phyloP scores from a whole-genome alignment of 139 green algal species.

The Edaphochlamys debaryana region DNA sequence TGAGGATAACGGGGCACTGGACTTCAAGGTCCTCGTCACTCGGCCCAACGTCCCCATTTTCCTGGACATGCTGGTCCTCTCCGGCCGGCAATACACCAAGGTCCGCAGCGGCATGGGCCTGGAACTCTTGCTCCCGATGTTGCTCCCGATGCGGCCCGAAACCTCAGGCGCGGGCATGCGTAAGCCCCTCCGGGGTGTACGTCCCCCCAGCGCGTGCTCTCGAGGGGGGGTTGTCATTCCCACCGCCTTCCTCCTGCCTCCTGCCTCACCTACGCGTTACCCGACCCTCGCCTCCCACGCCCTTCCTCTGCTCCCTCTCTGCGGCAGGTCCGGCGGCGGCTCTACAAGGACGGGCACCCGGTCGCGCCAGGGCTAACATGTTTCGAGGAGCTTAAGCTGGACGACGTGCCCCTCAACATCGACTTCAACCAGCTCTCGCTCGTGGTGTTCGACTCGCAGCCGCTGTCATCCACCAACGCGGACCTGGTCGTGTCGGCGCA shows the following conservation, averaged over 20 bases:
- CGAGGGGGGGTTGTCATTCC: too few relatives aligned
- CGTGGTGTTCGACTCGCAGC: constrained; percentile 17
- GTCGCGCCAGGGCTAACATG: neutral
- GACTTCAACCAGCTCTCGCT: constrained; percentile 37
- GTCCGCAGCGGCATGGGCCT: neutral
- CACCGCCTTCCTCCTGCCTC: too few relatives aligned
- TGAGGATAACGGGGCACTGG: constrained; percentile 2
- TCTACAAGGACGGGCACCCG: neutral
- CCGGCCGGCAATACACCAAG: constrained; percentile 30
- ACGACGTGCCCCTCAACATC: constrained; percentile 25
- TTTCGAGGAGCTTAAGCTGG: constrained; percentile 45
- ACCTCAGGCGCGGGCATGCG: too few relatives aligned
- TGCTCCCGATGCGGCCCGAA: too few relatives aligned
- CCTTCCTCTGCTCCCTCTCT: neutral
- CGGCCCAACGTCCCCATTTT: constrained; percentile 1
- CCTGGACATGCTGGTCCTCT: constrained; percentile 36
- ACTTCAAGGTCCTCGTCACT: constrained; percentile 39
- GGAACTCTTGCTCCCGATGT: too few relatives aligned
- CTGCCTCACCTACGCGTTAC: too few relatives aligned
- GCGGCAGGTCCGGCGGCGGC: constrained; percentile 15
- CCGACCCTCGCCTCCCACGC: too few relatives aligned
- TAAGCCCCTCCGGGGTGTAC: too few relatives aligned
- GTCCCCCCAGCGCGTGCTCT: too few relatives aligned
- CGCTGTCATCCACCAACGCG: constrained; percentile 1
- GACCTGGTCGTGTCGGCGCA: constrained; percentile 34